Evolutionary conservation across 805 yeast species (phyloP), one percentile per base, ranked within the genome.

Genomic region (Kluyveromyces nonfermentans): DNA sequence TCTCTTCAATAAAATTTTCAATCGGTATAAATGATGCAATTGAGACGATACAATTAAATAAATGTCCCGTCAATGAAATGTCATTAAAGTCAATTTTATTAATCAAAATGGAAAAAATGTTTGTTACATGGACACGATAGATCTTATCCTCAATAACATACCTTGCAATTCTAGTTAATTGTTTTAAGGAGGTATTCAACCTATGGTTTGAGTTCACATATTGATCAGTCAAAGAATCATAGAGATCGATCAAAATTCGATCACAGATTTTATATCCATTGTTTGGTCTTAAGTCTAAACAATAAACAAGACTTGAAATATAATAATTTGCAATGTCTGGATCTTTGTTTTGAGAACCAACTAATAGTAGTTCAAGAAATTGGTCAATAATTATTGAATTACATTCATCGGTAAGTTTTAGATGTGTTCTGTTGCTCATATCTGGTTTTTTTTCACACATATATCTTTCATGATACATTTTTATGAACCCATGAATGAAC

Each of bases 51-150:
- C 84, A 72, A 46, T 80, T 75, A 34, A 89, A 64, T 0, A 95
- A 74, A 41, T 77, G 73, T 14, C 79, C 70, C 0, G 96, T 81
- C 56, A 89, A 77, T 12, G 70, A 71, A 40, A 87, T 71, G 61
- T 93, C 98, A 58, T 89, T 93, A 0, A 89, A 76, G 58, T 93
- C 97, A 22, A 93, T 78, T 25, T 93, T 96, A 0, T 88, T 85
- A 7, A 88, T 60, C 2, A 81, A 67, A 60, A 86, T 70, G 21
- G 80, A 75, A 33, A 89, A 59, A 14, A 93, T 67, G 43, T 94
- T 75, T 0, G 94, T 77, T 10, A 87, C 66, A 55, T 93, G 98
- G 10, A 85, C 78, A 36, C 96, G 68, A 56, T 74, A 86, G 1
- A 78, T 62, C 1, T 82, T 82, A 2, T 75, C 70, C 6, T 66